Evolutionary conservation across 2,329 filamentous ascomycete species (phyloP).

Genomic region (Aspergillus sp.): DNA sequence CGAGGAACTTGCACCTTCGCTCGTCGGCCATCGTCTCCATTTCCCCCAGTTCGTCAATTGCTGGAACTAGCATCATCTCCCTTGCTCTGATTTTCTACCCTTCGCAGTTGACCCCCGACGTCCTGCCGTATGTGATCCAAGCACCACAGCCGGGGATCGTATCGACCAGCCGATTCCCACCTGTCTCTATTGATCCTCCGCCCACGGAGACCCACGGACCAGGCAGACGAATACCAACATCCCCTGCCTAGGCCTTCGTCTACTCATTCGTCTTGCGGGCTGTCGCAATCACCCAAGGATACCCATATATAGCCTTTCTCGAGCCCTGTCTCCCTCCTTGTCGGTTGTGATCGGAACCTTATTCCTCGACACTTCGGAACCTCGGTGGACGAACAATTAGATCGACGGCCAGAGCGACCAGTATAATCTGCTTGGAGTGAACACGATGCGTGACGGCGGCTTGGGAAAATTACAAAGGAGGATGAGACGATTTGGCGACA

Average conservation of each 20-base stretch:
- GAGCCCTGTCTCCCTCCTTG: neutral
- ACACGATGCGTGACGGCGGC: constrained; percentile 29
- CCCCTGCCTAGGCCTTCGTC: neutral
- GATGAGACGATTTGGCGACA: constrained; percentile 41
- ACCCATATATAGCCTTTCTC: neutral
- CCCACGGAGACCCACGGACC: constrained; percentile 7
- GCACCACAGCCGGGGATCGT: constrained; percentile 1
- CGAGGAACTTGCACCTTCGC: neutral
- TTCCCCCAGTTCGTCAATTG: neutral
- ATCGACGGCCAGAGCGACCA: neutral
- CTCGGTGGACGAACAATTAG: neutral
- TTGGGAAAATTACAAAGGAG: constrained; percentile 37
- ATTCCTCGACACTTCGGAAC: neutral
- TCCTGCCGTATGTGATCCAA: constrained; percentile 1
- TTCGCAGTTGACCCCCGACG: neutral
- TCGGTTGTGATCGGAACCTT: neutral
- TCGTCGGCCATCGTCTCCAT: constrained; percentile 1
- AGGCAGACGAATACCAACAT: neutral
- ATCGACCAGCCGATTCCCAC: constrained; percentile 2
- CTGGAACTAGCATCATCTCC: neutral
- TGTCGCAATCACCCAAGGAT: neutral
- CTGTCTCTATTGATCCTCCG: neutral
- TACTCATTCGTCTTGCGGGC: neutral
- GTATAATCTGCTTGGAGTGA: neutral
- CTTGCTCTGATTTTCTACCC: neutral